These are phyloP conservation scores for Euptelea pleiosperma DNA, from an alignment of 164 flowering plant species.

Conservation along the genomic window DNA sequence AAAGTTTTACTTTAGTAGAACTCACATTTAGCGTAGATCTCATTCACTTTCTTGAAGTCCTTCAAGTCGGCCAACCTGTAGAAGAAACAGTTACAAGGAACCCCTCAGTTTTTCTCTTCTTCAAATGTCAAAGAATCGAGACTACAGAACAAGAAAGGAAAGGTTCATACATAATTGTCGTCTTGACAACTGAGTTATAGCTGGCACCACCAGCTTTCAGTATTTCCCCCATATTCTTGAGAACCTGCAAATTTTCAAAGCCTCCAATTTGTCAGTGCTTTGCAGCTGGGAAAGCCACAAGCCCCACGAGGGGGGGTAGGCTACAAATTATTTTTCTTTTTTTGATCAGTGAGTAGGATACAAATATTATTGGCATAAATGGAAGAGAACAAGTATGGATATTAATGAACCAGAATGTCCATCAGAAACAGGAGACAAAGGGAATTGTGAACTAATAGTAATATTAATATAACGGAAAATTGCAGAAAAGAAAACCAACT, in stretches of 20 bases:
- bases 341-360: too few relatives aligned
- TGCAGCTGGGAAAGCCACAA: background rate
- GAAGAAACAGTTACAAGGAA: constrained; percentile 1
- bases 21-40: constrained; percentile 94
- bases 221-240: constrained; percentile 95
- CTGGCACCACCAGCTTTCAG: constrained; percentile 83
- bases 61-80: constrained; percentile 95
- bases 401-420: background rate
- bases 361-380: background rate
- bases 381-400: background rate
- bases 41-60: constrained; percentile 97
- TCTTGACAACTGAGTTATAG: constrained; percentile 90
- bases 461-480: too few relatives aligned
- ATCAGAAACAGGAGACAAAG: too few relatives aligned
- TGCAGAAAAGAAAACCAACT: too few relatives aligned
- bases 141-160: background rate
- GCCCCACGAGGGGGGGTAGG: background rate
- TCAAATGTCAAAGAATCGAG: background rate
- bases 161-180: constrained; percentile 73
- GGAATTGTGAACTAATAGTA: too few relatives aligned
- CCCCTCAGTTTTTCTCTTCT: background rate
- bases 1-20: constrained; percentile 11
- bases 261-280: constrained; percentile 4
- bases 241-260: constrained; percentile 39
- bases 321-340: background rate